Base-by-base conservation (phyloP, 768 basidiomycete species). In the Mycena metata region DNA sequence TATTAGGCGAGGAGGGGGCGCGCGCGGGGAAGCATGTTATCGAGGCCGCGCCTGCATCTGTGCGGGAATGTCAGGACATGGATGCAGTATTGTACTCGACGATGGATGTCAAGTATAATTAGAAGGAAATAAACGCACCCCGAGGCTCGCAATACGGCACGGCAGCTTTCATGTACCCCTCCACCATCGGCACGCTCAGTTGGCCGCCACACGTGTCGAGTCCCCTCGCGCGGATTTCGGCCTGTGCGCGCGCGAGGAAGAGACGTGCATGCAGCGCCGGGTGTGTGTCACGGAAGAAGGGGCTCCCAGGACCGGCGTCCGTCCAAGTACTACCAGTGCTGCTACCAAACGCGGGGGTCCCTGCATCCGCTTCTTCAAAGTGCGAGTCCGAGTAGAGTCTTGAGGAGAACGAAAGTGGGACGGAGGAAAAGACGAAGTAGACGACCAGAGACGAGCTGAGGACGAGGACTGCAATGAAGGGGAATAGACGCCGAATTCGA, bases 241-340 rank as follows among this genome's bases (percentile, higher is more conserved):
- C 64, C 51, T 69, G 70, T 8, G 70, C 70, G 24, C 67, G 70
- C 16, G 63, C 63, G 51, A 72, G 64, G 33, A 72, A 72, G 24
- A 68, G 70, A n/a, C 67, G 66, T 15, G 70, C 42, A 30, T 71
- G 70, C 15, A 72, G 55, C 54, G 60, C 70, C 10, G 70, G 70
- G 58, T 72, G 70, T 11, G 67, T 2, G 56, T 72, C 67, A 49
- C 70, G 70, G 67, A 72, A 72, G 58, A 59, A 72, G 26, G 70
- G 70, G 33, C 51, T 60, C 7, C 19, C 3, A 7, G 65, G 26
- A 33, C 59, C 66, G 46, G 47, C 63, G 16, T 45, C 17, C 3
- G 16, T 17, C 9, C 35, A 33, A 43, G 30, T 19, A 35, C 52
- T 41, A 43, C 9, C 36, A 13, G 26, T n/a, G 13, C 23, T 21